A percentile compares a stretch with the other conserved stretches of the same genome.
These are phyloP conservation scores for Phylloporus arenicola DNA, from an alignment of 768 basidiomycete genomes.

Conservation along the genomic window DNA sequence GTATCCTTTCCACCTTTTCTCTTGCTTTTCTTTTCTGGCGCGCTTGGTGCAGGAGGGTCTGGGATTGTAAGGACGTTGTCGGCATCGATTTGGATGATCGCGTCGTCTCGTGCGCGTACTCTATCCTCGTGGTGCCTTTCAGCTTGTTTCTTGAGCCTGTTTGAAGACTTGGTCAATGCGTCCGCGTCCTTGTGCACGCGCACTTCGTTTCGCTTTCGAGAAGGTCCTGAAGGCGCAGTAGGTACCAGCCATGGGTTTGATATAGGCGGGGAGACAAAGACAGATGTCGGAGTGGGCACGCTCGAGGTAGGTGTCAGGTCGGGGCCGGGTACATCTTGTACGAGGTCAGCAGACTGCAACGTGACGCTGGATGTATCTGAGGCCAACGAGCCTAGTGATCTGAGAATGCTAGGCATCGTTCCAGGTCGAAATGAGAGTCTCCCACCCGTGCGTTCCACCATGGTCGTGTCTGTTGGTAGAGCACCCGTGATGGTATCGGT, in stretches of 20 bases:
- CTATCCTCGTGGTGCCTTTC: constrained; percentile 53
- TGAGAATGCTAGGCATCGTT: constrained; percentile 15
- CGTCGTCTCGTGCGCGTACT: constrained; percentile 66
- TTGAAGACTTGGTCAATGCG: constrained; percentile 58
- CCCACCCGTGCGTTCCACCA: constrained; percentile 59
- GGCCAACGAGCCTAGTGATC: constrained; percentile 29
- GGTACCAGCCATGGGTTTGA: constrained; percentile 80
- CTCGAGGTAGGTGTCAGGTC: constrained; percentile 9
- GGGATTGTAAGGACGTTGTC: constrained; percentile 17
- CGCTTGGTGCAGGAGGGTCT: background rate
- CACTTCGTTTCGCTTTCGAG: constrained; percentile 71
- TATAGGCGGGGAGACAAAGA: constrained; percentile 12
- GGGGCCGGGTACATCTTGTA: constrained; percentile 29
- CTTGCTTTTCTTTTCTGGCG: constrained; percentile 12
- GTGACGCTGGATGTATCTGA: constrained; percentile 68
- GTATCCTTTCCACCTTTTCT: constrained; percentile 9
- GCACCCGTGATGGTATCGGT: constrained; percentile 26
- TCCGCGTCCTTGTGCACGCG: constrained; percentile 64
- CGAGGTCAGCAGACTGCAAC: constrained; percentile 52
- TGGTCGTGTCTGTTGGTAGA: constrained; percentile 29
- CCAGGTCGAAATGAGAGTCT: constrained; percentile 61
- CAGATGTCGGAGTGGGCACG: constrained; percentile 15
- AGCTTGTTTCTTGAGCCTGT: constrained; percentile 64
- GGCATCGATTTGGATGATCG: constrained; percentile 65
- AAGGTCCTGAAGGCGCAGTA: constrained; percentile 37